phyloP scores from a whole-genome alignment of 495 filamentous ascomycete genomes.

The Hypoxylon intermedium region DNA sequence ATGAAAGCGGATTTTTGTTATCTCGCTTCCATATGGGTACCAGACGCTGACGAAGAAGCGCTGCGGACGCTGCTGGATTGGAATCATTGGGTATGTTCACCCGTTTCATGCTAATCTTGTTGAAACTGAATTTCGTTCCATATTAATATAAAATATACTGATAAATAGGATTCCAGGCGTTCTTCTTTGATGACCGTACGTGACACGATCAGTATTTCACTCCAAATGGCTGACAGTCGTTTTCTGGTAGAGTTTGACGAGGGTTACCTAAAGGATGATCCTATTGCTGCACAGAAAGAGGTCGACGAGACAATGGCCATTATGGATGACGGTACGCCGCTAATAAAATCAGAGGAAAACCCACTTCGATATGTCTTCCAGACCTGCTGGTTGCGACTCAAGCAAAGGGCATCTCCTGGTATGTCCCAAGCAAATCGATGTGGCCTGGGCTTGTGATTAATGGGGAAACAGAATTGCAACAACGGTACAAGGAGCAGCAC shows the following conservation, averaged over 20 bases:
- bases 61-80: conserved; percentile 12
- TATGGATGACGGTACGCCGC: conserved; percentile 3
- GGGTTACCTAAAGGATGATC: conserved; percentile 11
- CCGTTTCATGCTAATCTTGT: neutral
- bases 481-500: conserved; percentile 10
- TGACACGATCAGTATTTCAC: neutral
- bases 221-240: neutral
- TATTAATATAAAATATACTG: neutral
- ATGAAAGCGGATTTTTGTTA: conserved; percentile 7
- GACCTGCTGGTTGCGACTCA: conserved; percentile 2
- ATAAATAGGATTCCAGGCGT: neutral
- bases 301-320: conserved; percentile 6
- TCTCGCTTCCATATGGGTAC: conserved; percentile 11
- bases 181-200: conserved; percentile 14
- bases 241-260: conserved; percentile 6
- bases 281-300: conserved; percentile 7
- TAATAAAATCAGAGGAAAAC: conserved; percentile 5
- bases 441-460: neutral
- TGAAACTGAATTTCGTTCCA: no score
- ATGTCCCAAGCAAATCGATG: neutral
- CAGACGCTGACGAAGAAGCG: conserved; percentile 10
- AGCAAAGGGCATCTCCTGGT: conserved; percentile 8
- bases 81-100: conserved; percentile 14
- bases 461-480: neutral
- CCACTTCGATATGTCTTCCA: conserved; percentile 10